Evolutionary conservation across 352 stramenopile species (phyloP).

Genomic region (Pythium dissotocum): DNA sequence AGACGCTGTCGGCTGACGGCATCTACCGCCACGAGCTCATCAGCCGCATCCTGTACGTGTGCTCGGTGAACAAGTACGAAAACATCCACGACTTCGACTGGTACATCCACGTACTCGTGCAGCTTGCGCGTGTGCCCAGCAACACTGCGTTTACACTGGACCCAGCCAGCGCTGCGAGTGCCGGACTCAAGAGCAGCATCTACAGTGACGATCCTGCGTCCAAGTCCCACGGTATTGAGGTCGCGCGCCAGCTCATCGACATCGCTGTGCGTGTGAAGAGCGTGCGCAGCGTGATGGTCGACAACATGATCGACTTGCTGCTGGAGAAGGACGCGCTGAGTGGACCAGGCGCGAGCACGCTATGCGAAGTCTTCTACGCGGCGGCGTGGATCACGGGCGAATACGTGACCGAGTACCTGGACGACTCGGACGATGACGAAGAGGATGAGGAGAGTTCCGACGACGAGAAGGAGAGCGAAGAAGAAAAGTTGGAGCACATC

Average conservation of each 20-base stretch:
- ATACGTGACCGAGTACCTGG: constrained; percentile 92
- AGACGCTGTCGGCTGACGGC: constrained; percentile 93
- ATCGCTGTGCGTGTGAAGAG: constrained; percentile 96
- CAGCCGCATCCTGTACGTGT: constrained; percentile 95
- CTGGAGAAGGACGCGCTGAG: constrained; percentile 85
- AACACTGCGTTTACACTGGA: constrained; percentile 46
- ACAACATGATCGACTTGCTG: constrained; percentile 94
- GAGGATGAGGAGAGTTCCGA: constrained; percentile 82
- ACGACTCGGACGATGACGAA: constrained; percentile 77
- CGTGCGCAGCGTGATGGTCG: constrained; percentile 94
- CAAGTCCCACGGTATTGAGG: constrained; percentile 74
- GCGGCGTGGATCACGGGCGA: constrained; percentile 98
- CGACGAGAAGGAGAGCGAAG: constrained; percentile 63
- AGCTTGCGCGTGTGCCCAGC: constrained; percentile 92
- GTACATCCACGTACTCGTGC: constrained; percentile 97
- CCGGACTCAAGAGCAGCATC: constrained; percentile 41
- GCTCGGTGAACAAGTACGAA: constrained; percentile 97
- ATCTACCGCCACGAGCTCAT: constrained; percentile 96
- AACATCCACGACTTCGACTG: constrained; percentile 98
- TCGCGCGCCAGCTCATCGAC: constrained; percentile 96
- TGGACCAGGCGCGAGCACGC: constrained; percentile 69
- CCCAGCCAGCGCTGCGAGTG: constrained; percentile 23
- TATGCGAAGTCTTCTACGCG: constrained; percentile 94
- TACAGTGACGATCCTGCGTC: constrained; percentile 27
- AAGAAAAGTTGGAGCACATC: constrained; percentile 87